phyloP scores from a whole-genome alignment of 176 grass and related monocot genomes.

The Elaeis guineensis region DNA sequence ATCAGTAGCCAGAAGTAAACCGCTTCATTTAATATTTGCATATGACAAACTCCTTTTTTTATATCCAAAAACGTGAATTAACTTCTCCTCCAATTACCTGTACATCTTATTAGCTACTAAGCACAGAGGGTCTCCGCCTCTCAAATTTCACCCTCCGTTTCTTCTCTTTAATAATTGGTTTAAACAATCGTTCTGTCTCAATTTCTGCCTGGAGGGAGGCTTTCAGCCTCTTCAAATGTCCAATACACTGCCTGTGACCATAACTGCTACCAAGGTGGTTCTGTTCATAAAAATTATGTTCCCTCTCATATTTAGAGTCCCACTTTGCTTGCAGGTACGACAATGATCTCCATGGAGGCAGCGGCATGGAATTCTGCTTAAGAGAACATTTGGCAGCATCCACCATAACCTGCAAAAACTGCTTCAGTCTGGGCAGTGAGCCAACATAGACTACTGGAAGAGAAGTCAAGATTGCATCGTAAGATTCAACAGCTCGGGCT shows the following conservation, averaged over 20 bases:
- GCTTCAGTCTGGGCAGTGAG: slow-evolving; percentile 52
- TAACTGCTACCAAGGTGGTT: slow-evolving; percentile 4
- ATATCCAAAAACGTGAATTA: background rate
- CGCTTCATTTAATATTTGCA: slow-evolving; percentile 1
- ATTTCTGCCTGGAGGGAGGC: slow-evolving; percentile 40
- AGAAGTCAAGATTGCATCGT: slow-evolving; percentile 49
- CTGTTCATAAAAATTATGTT: slow-evolving; percentile 6
- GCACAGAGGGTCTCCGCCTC: slow-evolving; percentile 30
- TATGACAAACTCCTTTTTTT: background rate
- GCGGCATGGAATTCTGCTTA: slow-evolving; percentile 92
- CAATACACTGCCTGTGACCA: slow-evolving; percentile 41
- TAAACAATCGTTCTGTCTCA: slow-evolving; percentile 30
- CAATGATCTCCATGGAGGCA: slow-evolving; percentile 92
- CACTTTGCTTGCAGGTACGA: slow-evolving; percentile 83
- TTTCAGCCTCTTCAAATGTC: slow-evolving; percentile 60
- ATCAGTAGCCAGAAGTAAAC: slow-evolving; percentile 2
- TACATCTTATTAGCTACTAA: slow-evolving; percentile 35
- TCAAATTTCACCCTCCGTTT: slow-evolving; percentile 57
- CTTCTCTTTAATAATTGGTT: slow-evolving; percentile 47
- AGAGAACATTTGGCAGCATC: slow-evolving; percentile 87
- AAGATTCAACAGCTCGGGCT: slow-evolving; percentile 74
- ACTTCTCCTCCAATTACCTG: background rate
- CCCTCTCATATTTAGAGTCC: slow-evolving; percentile 70
- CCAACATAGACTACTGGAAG: slow-evolving; percentile 69
- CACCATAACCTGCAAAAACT: slow-evolving; percentile 86